These are phyloP conservation scores for Trichoderma breve DNA, from an alignment of 2,329 filamentous ascomycete species.

Conservation along the genomic window DNA sequence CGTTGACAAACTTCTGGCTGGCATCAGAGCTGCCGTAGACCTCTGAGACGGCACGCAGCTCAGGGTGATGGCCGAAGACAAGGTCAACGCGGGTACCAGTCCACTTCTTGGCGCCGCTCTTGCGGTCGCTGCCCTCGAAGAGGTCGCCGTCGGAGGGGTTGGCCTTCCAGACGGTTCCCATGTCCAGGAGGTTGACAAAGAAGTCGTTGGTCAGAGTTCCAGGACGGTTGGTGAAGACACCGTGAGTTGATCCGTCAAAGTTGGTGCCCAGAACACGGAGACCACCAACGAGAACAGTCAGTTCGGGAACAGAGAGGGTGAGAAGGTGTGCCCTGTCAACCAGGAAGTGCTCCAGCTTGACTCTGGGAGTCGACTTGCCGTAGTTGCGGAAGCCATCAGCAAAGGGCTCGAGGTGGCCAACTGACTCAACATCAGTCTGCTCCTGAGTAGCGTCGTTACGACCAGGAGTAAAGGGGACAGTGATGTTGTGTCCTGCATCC, in stretches of 20 bases:
- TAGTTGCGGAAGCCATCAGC: slow-evolving; percentile 82
- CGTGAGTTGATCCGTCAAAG: slow-evolving; percentile 65
- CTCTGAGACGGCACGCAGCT: slow-evolving; percentile 69
- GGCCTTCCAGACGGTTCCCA: slow-evolving; percentile 57
- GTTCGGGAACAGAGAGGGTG: slow-evolving; percentile 66
- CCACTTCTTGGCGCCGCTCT: slow-evolving; percentile 66
- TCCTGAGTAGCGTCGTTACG: slow-evolving; percentile 70
- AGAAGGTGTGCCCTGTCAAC: slow-evolving; percentile 71
- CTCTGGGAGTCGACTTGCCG: slow-evolving; percentile 59
- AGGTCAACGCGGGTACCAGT: slow-evolving; percentile 67
- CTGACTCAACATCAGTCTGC: slow-evolving; percentile 66
- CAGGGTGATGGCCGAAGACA: slow-evolving; percentile 70
- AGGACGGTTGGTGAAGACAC: slow-evolving; percentile 66
- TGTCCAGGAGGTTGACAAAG: slow-evolving; percentile 76
- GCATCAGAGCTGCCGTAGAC: slow-evolving; percentile 63
- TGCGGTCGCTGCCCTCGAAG: slow-evolving; percentile 64
- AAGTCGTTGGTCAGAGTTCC: slow-evolving; percentile 76
- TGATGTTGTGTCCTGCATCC: slow-evolving; percentile 45
- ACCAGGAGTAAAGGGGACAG: slow-evolving; percentile 71
- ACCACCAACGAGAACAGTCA: slow-evolving; percentile 70
- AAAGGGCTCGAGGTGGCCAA: slow-evolving; percentile 63
- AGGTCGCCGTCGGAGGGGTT: slow-evolving; percentile 49
- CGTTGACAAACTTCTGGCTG: slow-evolving; percentile 63
- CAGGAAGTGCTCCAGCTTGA: slow-evolving; percentile 65
- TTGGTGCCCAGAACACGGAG: slow-evolving; percentile 68